These are phyloP conservation scores for Russula sp. DNA, from an alignment of 768 basidiomycete genomes.

Conservation along the genomic window DNA sequence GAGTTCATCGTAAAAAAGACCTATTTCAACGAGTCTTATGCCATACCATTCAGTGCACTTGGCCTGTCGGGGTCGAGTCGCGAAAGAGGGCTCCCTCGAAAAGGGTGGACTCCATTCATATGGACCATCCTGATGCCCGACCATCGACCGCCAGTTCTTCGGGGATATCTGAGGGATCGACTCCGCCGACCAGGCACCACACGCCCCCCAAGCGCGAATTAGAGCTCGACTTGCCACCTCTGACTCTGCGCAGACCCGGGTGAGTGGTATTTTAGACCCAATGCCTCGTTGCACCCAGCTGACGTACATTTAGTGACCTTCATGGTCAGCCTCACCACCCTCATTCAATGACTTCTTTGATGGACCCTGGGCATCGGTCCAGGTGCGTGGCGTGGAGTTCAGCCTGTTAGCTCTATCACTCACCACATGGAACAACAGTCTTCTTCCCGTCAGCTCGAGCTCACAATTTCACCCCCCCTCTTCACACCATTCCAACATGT, in stretches of 20 bases:
- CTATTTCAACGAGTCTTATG: constrained; percentile 9
- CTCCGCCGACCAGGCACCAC: constrained; percentile 65
- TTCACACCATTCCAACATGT: constrained; percentile 45
- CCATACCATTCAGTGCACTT: constrained; percentile 56
- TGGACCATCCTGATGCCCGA: constrained; percentile 50
- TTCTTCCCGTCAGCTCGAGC: constrained; percentile 40
- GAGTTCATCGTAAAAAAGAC: constrained; percentile 33
- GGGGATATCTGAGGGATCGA: constrained; percentile 65
- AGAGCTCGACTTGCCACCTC: constrained; percentile 40
- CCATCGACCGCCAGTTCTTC: constrained; percentile 78
- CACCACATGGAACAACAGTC: constrained; percentile 24
- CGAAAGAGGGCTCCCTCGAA: constrained; percentile 61
- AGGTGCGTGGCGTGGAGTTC: constrained; percentile 26
- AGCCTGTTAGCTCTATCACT: constrained; percentile 1
- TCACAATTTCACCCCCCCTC: constrained; percentile 48
- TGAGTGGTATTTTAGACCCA: constrained; percentile 27
- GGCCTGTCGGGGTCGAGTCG: constrained; percentile 75
- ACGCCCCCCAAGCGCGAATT: constrained; percentile 58
- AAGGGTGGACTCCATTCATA: constrained; percentile 39
- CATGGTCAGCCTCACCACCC: constrained; percentile 31
- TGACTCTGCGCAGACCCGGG: constrained; percentile 45
- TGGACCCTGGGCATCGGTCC: constrained; percentile 31
- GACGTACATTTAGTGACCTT: constrained; percentile 31
- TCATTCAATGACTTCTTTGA: constrained; percentile 29
- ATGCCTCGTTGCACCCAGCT: constrained; percentile 8